Evolutionary conservation across 805 yeast species (phyloP), one percentile per base, ranked within the genome.

Genomic region (Yarrowia osloensis): DNA sequence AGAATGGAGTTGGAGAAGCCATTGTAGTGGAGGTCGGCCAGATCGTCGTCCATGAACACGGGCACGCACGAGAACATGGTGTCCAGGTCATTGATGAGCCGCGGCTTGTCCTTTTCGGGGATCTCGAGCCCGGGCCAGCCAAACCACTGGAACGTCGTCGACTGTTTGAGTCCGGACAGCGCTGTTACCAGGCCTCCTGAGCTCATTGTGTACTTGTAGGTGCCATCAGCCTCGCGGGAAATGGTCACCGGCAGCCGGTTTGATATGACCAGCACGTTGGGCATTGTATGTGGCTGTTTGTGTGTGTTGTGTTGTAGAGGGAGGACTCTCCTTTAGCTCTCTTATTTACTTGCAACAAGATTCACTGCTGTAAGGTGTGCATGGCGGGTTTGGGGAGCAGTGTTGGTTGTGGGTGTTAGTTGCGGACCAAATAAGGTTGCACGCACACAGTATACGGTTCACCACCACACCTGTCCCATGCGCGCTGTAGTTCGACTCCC

Each of bases 151-250:
- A 92, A 92, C 59, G 89, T 88, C 11, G 91, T 86, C 2, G 88
- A 79, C 74, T 90, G 89, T 76, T 91, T 91, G 66, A 95, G 80
- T 0, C 98, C 98, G 74, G 93, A 96, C 47, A 95, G 80, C 0
- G 98, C 99, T 0, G 98, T 91, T 26, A 96, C 99, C 59, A 95
- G 84, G 1, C 99, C 99, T 29, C 99, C 99, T 1, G 97, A 90
- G 33, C 98, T 92, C 98, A 95, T 91, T 59, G 87, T 79, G 77
- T 94, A 95, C 68, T 86, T 86, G 76, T 91, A 95, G 13, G 82
- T 77, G 3, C 94, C 92, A 52, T 81, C 80, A 0, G 79, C 75
- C 17, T 83, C 82, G 66, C 91, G 82, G 70, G 84, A 86, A 72
- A 94, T 90, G 0, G 99, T 95, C 61, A 95, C 97, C 0, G 99